Conservation (phyloP, 75 land plant genomes). For the Isoetes taiwanensis region DNA sequence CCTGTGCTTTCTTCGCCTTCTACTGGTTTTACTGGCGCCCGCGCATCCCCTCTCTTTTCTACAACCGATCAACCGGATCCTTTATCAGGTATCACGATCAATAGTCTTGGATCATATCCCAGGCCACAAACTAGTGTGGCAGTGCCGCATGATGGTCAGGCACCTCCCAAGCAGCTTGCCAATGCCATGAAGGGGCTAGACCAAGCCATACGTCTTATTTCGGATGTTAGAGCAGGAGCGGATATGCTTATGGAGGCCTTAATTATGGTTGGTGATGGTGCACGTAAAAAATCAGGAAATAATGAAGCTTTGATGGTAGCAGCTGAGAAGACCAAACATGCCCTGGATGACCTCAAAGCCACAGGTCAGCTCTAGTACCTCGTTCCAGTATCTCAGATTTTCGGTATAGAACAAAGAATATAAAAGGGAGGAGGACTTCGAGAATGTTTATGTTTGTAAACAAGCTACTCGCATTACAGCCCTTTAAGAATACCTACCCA, state of each 20-base stretch:
- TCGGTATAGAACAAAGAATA: no score
- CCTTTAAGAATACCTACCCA: background rate
- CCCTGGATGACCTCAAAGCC: conserved; percentile 16
- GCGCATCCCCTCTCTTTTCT: conserved; percentile 23
- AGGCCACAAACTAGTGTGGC: background rate
- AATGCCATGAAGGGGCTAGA: conserved; percentile 68
- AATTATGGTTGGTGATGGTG: no score
- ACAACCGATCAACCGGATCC: conserved; percentile 20
- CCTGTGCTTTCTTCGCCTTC: conserved; percentile 26
- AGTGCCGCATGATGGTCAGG: conserved; percentile 21
- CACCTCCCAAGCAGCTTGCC: conserved; percentile 93
- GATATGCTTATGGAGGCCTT: conserved; percentile 77
- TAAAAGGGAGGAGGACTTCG: no score
- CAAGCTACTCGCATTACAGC: background rate
- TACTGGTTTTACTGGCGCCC: conserved; percentile 19
- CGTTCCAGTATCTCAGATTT: no score
- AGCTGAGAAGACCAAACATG: conserved; percentile 5
- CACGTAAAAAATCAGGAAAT: no score
- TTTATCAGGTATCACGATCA: background rate
- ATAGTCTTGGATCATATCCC: background rate
- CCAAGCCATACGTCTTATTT: conserved; percentile 63
- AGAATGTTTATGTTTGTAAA: background rate
- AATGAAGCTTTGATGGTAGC: background rate
- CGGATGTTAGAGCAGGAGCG: conserved; percentile 71
- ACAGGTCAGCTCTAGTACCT: conserved; percentile 14